Percentiles rank a stretch among this genome's conserved stretches.
Evolutionary conservation across 306 rosid species (phyloP).

Genomic region (Psophocarpus tetragonolobus): DNA sequence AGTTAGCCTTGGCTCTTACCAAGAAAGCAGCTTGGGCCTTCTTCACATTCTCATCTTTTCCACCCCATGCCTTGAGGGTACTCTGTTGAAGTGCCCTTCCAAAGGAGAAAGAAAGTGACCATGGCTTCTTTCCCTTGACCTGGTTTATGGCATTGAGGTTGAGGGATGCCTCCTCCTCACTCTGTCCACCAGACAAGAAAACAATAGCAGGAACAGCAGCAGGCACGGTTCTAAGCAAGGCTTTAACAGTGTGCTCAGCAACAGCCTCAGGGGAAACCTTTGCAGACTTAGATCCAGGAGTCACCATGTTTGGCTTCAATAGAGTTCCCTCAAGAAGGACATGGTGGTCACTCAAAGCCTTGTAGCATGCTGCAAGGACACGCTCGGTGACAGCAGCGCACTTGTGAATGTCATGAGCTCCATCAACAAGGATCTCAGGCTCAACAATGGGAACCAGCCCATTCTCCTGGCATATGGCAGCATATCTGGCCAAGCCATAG

Average conservation of each 20-base stretch:
- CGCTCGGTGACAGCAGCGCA: constrained; percentile 38
- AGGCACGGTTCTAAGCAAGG: constrained; percentile 43
- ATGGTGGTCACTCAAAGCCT: constrained; percentile 49
- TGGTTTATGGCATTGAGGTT: constrained; percentile 50
- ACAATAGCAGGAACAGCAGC: constrained; percentile 47
- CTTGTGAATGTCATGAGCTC: constrained; percentile 44
- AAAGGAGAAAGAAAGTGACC: constrained; percentile 50
- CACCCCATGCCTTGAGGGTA: constrained; percentile 47
- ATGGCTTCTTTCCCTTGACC: constrained; percentile 50
- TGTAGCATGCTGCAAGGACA: constrained; percentile 45
- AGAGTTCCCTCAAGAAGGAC: constrained; percentile 49
- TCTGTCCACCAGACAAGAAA: constrained; percentile 51
- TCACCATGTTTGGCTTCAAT: constrained; percentile 53
- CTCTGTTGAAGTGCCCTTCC: constrained; percentile 57
- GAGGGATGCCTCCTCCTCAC: constrained; percentile 44
- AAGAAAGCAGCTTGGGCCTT: constrained; percentile 39
- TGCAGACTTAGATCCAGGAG: constrained; percentile 40
- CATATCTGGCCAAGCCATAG: constrained; percentile 45
- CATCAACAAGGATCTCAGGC: constrained; percentile 55
- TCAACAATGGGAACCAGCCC: constrained; percentile 50
- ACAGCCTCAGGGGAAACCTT: constrained; percentile 47
- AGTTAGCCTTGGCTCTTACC: constrained; percentile 47
- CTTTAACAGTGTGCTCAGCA: constrained; percentile 44
- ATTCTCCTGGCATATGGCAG: constrained; percentile 50
- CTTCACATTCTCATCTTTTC: constrained; percentile 47